phyloP scores from a whole-genome alignment of 169 alveolate genomes.

The Cytauxzoon felis region DNA sequence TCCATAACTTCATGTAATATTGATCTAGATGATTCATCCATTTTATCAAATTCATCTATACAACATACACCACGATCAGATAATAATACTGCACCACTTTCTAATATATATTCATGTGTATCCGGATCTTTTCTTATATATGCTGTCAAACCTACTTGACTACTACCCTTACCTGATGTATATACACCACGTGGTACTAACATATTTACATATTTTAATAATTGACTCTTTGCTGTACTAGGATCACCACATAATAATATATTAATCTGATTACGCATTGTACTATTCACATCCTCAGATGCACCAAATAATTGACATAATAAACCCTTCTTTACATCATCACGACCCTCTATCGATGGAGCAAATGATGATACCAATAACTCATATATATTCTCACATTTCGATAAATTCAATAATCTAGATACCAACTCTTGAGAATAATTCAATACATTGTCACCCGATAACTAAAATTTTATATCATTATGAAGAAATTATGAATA shows the following conservation, averaged over 20 bases:
- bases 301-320: slow-evolving; percentile 98
- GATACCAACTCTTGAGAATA: slow-evolving; percentile 66
- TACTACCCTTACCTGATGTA: slow-evolving; percentile 94
- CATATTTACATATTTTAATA: slow-evolving; percentile 92
- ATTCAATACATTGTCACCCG: slow-evolving; percentile 51
- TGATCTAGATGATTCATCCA: slow-evolving; percentile 97
- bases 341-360: slow-evolving; percentile 96
- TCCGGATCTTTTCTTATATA: slow-evolving; percentile 96
- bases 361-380: slow-evolving; percentile 91
- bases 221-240: slow-evolving; percentile 98
- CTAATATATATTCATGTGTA: slow-evolving; percentile 92
- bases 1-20: slow-evolving; percentile 99
- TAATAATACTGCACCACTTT: slow-evolving; percentile 98
- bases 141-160: slow-evolving; percentile 98
- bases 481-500: slow-evolving; percentile 46
- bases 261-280: slow-evolving; percentile 92
- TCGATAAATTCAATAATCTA: slow-evolving; percentile 79
- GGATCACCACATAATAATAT: slow-evolving; percentile 99
- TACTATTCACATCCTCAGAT: slow-evolving; percentile 67
- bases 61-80: slow-evolving; percentile 98
- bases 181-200: slow-evolving; percentile 95
- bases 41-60: slow-evolving; percentile 99
- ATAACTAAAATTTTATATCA: not conserved
- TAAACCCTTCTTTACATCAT: slow-evolving; percentile 91
- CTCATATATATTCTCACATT: slow-evolving; percentile 88